Conservation (phyloP, 2,329 filamentous ascomycete genomes). For the Geosmithia flava region DNA sequence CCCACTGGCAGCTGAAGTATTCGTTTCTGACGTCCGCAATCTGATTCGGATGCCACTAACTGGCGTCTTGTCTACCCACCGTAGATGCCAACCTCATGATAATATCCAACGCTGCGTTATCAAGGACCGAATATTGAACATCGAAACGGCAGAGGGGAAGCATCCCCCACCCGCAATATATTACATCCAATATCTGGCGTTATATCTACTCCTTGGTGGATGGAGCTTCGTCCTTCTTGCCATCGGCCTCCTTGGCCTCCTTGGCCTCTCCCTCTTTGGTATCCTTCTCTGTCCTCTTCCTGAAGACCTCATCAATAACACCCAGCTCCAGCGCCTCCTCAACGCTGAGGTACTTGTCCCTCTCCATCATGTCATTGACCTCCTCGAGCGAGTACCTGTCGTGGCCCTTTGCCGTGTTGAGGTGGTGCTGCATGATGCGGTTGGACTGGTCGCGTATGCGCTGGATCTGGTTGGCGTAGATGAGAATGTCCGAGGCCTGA, state of each 20-base stretch:
- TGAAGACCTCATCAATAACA: conserved; percentile 82
- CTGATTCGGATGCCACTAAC: too few relatives aligned
- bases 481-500: conserved; percentile 72
- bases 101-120: too few relatives aligned
- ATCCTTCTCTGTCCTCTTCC: conserved; percentile 37
- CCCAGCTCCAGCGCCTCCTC: conserved; percentile 82
- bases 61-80: too few relatives aligned
- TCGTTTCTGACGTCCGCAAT: too few relatives aligned
- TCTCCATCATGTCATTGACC: conserved; percentile 91
- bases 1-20: too few relatives aligned
- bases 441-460: conserved; percentile 77
- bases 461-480: conserved; percentile 95
- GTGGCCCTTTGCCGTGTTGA: conserved; percentile 63
- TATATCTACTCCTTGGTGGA: too few relatives aligned
- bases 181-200: too few relatives aligned
- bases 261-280: conserved; percentile 17
- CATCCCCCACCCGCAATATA: too few relatives aligned
- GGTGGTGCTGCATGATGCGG: conserved; percentile 74
- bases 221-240: background rate
- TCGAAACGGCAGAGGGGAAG: too few relatives aligned
- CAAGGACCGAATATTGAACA: too few relatives aligned
- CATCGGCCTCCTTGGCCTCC: background rate
- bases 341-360: conserved; percentile 87
- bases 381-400: conserved; percentile 71
- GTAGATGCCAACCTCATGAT: too few relatives aligned